phyloP scores from a whole-genome alignment of 2,329 filamentous ascomycete genomes.

The Botrytis aclada region DNA sequence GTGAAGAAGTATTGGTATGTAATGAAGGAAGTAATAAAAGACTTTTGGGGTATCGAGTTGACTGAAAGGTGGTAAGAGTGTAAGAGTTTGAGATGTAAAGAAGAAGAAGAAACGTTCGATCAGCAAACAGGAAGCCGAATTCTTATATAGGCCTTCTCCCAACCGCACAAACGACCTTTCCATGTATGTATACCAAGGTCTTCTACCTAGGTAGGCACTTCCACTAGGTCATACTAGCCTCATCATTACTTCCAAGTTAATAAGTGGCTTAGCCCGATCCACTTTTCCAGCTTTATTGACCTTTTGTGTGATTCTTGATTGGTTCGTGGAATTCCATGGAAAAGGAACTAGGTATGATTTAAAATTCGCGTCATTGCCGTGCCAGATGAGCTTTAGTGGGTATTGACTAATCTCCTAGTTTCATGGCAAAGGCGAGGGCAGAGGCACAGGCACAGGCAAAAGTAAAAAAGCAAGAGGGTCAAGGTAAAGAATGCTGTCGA shows the following conservation, averaged over 20 bases:
- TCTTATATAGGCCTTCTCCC: not conserved
- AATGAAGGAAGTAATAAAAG: not conserved
- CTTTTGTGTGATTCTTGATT: not conserved
- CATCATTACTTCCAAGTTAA: constrained; percentile 1
- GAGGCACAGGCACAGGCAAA: not conserved
- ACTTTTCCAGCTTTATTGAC: not conserved
- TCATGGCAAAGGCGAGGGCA: not conserved
- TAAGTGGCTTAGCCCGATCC: not conserved
- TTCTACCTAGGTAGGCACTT: not conserved
- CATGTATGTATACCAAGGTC: not conserved
- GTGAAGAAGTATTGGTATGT: not conserved
- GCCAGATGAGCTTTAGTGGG: not conserved
- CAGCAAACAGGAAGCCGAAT: not conserved
- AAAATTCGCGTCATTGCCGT: not conserved
- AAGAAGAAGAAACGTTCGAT: not conserved
- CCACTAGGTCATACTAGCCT: not conserved
- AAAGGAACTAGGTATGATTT: not conserved
- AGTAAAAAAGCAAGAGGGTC: not conserved
- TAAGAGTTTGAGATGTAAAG: not conserved
- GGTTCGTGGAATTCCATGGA: not conserved
- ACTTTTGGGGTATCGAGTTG: not conserved
- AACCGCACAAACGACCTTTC: not conserved
- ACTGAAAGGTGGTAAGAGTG: not conserved
- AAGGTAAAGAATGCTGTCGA: not conserved
- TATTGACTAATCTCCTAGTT: not conserved